Conservation (phyloP, 2,329 filamentous ascomycete species). For the Emericellopsis cladophorae region DNA sequence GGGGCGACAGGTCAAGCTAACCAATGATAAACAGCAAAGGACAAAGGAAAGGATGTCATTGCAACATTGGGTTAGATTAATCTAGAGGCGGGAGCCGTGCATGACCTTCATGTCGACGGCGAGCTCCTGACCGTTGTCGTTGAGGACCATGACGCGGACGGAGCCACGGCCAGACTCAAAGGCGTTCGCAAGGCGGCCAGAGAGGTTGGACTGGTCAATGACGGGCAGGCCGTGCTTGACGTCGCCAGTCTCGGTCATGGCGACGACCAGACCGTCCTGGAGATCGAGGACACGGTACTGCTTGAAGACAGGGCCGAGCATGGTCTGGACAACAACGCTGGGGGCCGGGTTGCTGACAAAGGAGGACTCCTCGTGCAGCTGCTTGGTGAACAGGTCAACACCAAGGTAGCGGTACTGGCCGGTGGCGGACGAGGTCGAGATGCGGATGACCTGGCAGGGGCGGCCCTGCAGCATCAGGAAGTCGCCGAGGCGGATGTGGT, state of each 20-base stretch:
- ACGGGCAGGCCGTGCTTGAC: constrained; percentile 93
- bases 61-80: not conserved
- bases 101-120: constrained; percentile 99
- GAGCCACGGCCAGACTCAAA: constrained; percentile 89
- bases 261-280: constrained; percentile 72
- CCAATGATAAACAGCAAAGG: too few relatives aligned
- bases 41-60: too few relatives aligned
- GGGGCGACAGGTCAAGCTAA: too few relatives aligned
- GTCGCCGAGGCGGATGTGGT: constrained; percentile 98
- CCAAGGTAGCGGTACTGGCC: constrained; percentile 99
- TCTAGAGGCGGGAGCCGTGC: constrained; percentile 61
- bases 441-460: constrained; percentile 99
- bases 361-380: constrained; percentile 96
- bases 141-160: constrained; percentile 91
- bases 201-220: constrained; percentile 88
- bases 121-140: constrained; percentile 84
- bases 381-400: constrained; percentile 99
- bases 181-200: constrained; percentile 64
- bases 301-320: constrained; percentile 99
- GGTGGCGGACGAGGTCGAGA: constrained; percentile 94
- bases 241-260: constrained; percentile 98
- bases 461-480: constrained; percentile 98
- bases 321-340: constrained; percentile 96
- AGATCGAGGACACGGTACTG: constrained; percentile 99
- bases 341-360: constrained; percentile 96